A percentile compares a stretch with the other conserved stretches of the same genome.
Evolutionary conservation across 148 eudicot species (phyloP).

Genomic region (Silene uniflora): DNA sequence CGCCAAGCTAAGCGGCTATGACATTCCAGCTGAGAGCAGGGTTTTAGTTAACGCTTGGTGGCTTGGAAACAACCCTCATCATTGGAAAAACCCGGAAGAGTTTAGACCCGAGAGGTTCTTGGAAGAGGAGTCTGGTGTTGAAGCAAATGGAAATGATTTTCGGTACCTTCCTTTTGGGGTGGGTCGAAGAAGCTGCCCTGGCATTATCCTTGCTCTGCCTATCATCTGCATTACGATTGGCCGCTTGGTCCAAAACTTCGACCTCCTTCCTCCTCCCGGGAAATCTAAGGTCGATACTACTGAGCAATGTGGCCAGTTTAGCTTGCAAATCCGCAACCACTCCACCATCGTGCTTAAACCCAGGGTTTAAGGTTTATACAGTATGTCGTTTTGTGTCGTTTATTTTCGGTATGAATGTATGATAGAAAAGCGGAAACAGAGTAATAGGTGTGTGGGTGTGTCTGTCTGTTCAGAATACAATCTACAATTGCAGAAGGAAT

Average conservation of each 20-base stretch:
- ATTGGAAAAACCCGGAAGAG: constrained; percentile 71
- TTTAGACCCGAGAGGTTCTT: constrained; percentile 79
- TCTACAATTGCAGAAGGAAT: too few species aligned
- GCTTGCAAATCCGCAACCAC: constrained; percentile 51
- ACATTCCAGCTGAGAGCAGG: constrained; percentile 73
- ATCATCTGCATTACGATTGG: constrained; percentile 64
- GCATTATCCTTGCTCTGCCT: constrained; percentile 67
- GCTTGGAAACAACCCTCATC: constrained; percentile 65
- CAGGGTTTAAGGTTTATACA: not conserved
- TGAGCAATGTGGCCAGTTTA: constrained; percentile 68
- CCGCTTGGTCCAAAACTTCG: constrained; percentile 67
- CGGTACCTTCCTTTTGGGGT: constrained; percentile 70
- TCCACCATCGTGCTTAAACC: constrained; percentile 63
- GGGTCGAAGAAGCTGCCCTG: constrained; percentile 78
- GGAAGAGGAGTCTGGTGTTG: constrained; percentile 67
- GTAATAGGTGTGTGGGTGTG: too few species aligned
- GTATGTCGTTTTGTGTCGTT: too few species aligned
- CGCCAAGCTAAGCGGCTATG: constrained; percentile 55
- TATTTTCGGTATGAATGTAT: too few species aligned
- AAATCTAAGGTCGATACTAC: constrained; percentile 50
- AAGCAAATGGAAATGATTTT: constrained; percentile 69
- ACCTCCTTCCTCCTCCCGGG: constrained; percentile 64
- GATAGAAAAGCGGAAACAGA: too few species aligned
- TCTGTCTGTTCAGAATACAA: too few species aligned
- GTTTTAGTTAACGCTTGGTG: constrained; percentile 74